These are phyloP conservation scores for Candolleomyces aberdarensis DNA, from an alignment of 768 basidiomycete species.

Conservation along the genomic window DNA sequence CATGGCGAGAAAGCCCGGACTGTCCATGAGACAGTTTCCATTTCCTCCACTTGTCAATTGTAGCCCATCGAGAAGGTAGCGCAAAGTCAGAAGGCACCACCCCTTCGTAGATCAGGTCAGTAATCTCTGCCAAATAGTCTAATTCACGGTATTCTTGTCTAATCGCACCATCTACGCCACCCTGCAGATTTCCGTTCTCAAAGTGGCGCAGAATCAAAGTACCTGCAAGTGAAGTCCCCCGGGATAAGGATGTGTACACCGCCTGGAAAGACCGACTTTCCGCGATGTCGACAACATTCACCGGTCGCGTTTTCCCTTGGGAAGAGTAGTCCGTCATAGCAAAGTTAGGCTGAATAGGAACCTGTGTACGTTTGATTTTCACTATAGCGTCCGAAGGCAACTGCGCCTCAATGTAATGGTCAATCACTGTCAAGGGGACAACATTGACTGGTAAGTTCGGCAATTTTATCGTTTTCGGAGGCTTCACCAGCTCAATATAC, in stretches of 20 bases:
- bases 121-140: neutral
- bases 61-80: neutral
- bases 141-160: neutral
- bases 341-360: slow-evolving; percentile 2
- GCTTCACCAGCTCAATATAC: slow-evolving; percentile 24
- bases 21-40: neutral
- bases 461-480: slow-evolving; percentile 19
- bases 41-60: neutral
- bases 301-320: slow-evolving; percentile 4
- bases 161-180: neutral
- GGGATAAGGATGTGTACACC: neutral
- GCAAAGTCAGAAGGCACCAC: no score
- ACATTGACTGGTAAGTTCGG: slow-evolving; percentile 27
- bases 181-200: neutral
- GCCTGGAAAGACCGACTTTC: neutral
- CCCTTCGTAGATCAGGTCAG: no score
- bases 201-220: neutral
- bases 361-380: neutral
- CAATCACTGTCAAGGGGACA: slow-evolving; percentile 9
- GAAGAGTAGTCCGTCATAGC: slow-evolving; percentile 6
- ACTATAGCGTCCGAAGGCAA: neutral
- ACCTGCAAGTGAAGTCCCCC: neutral
- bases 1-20: no score
- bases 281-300: neutral
- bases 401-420: neutral